Evolutionary conservation across 768 basidiomycete genomes (phyloP), one percentile per base, ranked within the genome.

Genomic region (Tylopilus subfusipes): DNA sequence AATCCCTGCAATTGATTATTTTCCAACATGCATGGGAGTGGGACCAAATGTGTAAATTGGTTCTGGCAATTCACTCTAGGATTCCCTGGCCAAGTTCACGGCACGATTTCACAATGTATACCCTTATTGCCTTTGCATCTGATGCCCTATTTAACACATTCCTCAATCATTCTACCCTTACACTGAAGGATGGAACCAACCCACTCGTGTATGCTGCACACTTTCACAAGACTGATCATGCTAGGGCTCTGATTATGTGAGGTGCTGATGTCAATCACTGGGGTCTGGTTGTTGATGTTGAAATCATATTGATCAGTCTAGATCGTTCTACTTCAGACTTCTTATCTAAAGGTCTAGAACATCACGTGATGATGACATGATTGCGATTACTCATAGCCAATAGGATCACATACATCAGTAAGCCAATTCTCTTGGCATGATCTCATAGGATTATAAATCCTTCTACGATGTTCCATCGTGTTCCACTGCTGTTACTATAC

Each of bases 141-240:
- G 47, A 46, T 5, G 11, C 42, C 1, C 43, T 60, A 2, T 46
- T 60, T 16, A n/a, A 21, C 1, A 18, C 43, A 10, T 38, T 44
- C 29, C 16, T 52, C 25, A 1, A 10, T 13, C 29, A 9, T 18
- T 0, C 43, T 7, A 0, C 18, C 7, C 13, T 42, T 5, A n/a
- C 7, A 11, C 5, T 34, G 8, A 42, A n/a, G 48, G 40, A 33
- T 1, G 33, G 50, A 11, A 59, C 39, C 2, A 59, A 60, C 22
- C 59, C 59, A 0, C 57, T 60, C 2, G 47, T 60, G 27, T 59
- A 60, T 16, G 57, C 57, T 7, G 38, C 39, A 1, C 47, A 44
- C 3, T 45, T 60, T 11, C 42, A 33, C n/a, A 54, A 52, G 45
- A 48, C 19, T 1, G 46, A n/a, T 0, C 50, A 42, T 48, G 52